Evolutionary conservation across 2,329 filamentous ascomycete species (phyloP).

Genomic region (Niveomyces coronatus): DNA sequence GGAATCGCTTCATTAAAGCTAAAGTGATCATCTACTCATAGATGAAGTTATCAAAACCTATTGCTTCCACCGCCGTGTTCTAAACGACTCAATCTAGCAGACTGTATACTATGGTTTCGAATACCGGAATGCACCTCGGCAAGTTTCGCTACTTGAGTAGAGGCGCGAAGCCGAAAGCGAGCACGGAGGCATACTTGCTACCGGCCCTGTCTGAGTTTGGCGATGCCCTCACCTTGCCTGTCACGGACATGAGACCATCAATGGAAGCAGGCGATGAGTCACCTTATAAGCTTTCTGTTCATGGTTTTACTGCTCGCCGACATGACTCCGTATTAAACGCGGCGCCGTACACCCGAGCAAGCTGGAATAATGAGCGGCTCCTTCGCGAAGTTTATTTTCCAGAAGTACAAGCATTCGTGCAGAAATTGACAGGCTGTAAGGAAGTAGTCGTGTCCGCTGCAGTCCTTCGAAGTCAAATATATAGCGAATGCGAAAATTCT

Average conservation of each 20-base stretch:
- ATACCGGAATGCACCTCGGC: conserved; percentile 3
- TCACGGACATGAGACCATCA: conserved; percentile 4
- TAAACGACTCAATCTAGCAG: too few relatives aligned
- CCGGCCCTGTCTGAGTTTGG: conserved; percentile 5
- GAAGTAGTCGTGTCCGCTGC: conserved; percentile 7
- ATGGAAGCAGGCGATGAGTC: conserved; percentile 3
- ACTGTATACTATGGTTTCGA: too few relatives aligned
- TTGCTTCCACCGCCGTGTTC: too few relatives aligned
- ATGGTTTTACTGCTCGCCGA: conserved; percentile 5
- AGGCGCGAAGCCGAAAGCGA: background rate
- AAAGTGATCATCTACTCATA: too few relatives aligned
- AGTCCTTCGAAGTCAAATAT: conserved; percentile 7
- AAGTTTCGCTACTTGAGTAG: conserved; percentile 6
- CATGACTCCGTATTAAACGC: background rate
- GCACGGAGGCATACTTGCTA: conserved; percentile 2
- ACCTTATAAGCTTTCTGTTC: conserved; percentile 3
- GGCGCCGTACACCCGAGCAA: background rate
- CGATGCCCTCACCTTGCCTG: conserved; percentile 2
- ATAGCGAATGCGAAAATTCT: conserved; percentile 4
- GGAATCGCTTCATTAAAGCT: too few relatives aligned
- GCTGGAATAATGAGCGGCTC: background rate
- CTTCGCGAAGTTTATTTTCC: background rate
- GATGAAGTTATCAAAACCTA: too few relatives aligned
- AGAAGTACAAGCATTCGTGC: conserved; percentile 5
- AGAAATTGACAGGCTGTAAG: conserved; percentile 8